Evolutionary conservation across 1,284 basidiomycete genomes (phyloP), one percentile per base, ranked within the genome.

Genomic region (Phylloboletellus chloephorus): DNA sequence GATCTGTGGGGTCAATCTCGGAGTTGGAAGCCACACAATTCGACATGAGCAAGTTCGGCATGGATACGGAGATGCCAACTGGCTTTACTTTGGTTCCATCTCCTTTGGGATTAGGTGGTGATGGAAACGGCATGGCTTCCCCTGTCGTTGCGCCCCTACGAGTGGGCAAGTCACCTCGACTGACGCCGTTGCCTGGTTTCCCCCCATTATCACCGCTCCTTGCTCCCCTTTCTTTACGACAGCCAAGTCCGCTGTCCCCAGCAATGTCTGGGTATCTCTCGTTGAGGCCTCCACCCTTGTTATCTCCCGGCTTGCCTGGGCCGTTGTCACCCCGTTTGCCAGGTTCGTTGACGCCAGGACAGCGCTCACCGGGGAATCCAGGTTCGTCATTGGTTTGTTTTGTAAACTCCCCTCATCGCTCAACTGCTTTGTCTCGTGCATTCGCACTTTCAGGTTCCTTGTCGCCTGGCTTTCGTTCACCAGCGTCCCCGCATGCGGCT

Each of bases 401-500:
- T 41, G 31, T 49, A 26, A 45, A 8, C 7, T 51, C 13, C 4
- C 15, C 31, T 42, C 21, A 41, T 44, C 16, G 37, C 33, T 46
- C 8, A 40, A 23, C 15, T 39, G 16, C 30, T 28, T 25, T 32
- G 33, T 13, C 12, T 9, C 8, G 5, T 20, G 11, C 16, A 7
- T 43, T 43, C 32, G n/a, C 33, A 33, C 38, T 23, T n/a, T 39
- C 38, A 61, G 58, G 58, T 35, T 49, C 47, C 0, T 30, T 58
- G 5, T 60, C 57, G 0, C 56, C 57, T 17, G 47, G 51, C 13
- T 47, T 52, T 15, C 58, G 58, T 29, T 52, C 46, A 7, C 56
- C 54, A 11, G 29, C n/a, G 10, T 54, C 48, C 4, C 25, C 35
- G 17, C 24, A 41, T 2, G 33, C 39, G 7, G 5, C 37, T 4